Conservation (phyloP, 164 flowering plant species). For the Malania oleifera region DNA sequence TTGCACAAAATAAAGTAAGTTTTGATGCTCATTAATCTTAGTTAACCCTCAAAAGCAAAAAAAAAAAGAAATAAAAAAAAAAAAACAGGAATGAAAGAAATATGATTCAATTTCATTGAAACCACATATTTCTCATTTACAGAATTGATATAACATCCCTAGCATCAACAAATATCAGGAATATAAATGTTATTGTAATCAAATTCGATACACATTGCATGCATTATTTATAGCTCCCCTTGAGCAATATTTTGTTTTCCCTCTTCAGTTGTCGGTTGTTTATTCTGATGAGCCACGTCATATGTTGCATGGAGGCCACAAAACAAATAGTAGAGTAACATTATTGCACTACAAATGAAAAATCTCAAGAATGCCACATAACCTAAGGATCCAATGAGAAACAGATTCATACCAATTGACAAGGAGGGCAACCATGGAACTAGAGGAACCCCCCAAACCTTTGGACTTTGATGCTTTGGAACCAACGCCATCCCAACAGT, state of each 20-base stretch:
- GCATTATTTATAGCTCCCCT: no score
- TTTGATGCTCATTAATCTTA: no score
- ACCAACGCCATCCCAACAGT: slow-evolving; percentile 51
- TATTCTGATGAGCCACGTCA: slow-evolving; percentile 54
- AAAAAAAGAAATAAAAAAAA: no score
- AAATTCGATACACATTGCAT: no score
- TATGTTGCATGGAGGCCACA: slow-evolving; percentile 82
- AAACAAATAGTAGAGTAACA: slow-evolving; percentile 66
- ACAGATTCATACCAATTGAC: slow-evolving; percentile 66
- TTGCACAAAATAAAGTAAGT: no score
- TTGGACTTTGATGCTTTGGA: slow-evolving; percentile 45
- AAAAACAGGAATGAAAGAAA: no score
- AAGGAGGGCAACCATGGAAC: slow-evolving; percentile 87
- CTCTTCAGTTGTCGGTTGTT: slow-evolving; percentile 14
- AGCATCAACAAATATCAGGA: no score
- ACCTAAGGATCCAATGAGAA: slow-evolving; percentile 84
- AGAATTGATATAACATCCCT: no score
- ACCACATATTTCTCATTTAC: no score
- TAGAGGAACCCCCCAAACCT: slow-evolving; percentile 74
- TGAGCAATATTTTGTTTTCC: slow-evolving; percentile 15
- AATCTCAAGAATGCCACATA: slow-evolving; percentile 57
- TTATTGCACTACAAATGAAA: slow-evolving; percentile 53
- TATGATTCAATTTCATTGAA: no score
- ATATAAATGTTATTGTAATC: no score
- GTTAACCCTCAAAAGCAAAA: no score